These are phyloP conservation scores for Durotheca rogersii DNA, from an alignment of 495 filamentous ascomycete species.

Conservation along the genomic window DNA sequence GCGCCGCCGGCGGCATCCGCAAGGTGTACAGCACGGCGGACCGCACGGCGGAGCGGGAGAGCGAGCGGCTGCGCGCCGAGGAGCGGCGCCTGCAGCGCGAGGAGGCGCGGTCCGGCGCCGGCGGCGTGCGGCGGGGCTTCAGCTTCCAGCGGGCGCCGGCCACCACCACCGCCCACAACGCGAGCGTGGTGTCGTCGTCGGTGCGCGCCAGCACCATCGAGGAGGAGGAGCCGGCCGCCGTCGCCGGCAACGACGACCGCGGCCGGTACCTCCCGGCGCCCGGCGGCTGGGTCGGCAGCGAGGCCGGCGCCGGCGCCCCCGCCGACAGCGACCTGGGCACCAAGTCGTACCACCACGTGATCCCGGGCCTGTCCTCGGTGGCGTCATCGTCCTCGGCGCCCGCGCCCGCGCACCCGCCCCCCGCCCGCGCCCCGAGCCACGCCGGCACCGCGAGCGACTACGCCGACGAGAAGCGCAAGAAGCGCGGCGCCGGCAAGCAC, in stretches of 20 bases:
- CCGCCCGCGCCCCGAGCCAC: no score
- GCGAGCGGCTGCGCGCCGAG: conserved; percentile 51
- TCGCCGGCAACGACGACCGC: conserved; percentile 16
- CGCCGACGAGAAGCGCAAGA: conserved; percentile 47
- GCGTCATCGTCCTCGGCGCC: conserved; percentile 38
- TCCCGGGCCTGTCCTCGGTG: conserved; percentile 63
- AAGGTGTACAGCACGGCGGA: conserved; percentile 58
- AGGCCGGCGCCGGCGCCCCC: conserved; percentile 35
- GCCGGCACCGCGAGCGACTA: conserved; percentile 42
- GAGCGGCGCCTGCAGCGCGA: conserved; percentile 43
- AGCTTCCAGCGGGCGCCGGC: conserved; percentile 45
- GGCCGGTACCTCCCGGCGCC: conserved; percentile 38
- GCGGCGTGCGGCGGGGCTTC: conserved; percentile 45
- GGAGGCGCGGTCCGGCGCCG: conserved; percentile 38
- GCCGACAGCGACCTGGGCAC: conserved; percentile 67
- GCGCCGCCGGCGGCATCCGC: conserved; percentile 47
- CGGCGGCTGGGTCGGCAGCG: conserved; percentile 59
- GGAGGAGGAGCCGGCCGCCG: conserved; percentile 19
- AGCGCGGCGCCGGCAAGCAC: conserved; percentile 48
- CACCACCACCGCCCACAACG: conserved; percentile 3
- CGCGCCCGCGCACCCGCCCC: no score
- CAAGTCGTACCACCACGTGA: conserved; percentile 76
- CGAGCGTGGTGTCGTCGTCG: conserved; percentile 12
- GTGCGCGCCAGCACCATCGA: conserved; percentile 26
- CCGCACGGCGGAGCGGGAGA: conserved; percentile 44